phyloP scores from a whole-genome alignment of 345 rosid genomes.

The Pelargonium nanum region DNA sequence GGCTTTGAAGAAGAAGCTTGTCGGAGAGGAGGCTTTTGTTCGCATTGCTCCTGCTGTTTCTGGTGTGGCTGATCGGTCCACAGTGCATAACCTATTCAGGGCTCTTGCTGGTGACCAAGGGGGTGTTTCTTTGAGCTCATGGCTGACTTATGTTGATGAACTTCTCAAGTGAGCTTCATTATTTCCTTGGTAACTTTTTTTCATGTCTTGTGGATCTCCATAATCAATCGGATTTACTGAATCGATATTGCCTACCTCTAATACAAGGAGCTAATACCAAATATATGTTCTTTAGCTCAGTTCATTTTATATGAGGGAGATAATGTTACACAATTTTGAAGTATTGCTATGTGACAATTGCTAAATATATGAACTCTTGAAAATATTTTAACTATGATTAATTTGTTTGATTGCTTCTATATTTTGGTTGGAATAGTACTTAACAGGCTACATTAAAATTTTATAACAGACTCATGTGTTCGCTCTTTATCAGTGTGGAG shows the following conservation, averaged over 20 bases:
- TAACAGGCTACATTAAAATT: too few species aligned
- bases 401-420: too few species aligned
- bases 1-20: slow-evolving; percentile 51
- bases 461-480: not conserved
- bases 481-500: not conserved
- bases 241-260: not conserved
- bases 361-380: not conserved
- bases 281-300: not conserved
- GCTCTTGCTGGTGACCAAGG: slow-evolving; percentile 53
- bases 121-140: slow-evolving; percentile 66
- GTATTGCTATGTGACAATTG: not conserved
- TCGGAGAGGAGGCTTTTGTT: slow-evolving; percentile 72
- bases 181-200: slow-evolving; percentile 5
- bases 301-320: too few species aligned
- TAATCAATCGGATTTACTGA: not conserved
- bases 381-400: not conserved
- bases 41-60: slow-evolving; percentile 85
- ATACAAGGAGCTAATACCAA: not conserved
- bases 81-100: slow-evolving; percentile 80
- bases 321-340: too few species aligned
- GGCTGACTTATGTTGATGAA: slow-evolving; percentile 74
- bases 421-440: too few species aligned
- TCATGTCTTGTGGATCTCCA: not conserved
- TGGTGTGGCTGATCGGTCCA: slow-evolving; percentile 80
- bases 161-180: slow-evolving; percentile 70